A percentile compares a stretch with the other conserved stretches of the same genome.
These are phyloP conservation scores for Sporothrix luriei DNA, from an alignment of 2,329 filamentous ascomycete species.

Conservation along the genomic window DNA sequence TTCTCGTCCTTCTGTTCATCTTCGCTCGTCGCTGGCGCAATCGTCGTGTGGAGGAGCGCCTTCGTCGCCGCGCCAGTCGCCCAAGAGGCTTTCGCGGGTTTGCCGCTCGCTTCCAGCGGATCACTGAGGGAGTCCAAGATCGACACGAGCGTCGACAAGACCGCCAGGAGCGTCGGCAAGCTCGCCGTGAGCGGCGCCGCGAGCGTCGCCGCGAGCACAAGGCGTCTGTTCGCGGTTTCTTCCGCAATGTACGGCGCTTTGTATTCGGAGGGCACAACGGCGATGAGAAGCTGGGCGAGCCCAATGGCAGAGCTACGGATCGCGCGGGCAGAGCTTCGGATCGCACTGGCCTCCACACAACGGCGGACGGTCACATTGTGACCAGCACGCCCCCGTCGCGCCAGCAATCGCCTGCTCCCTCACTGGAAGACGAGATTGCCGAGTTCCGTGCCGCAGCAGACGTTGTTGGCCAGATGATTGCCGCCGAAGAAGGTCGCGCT, in stretches of 20 bases:
- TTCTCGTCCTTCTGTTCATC: slow-evolving; percentile 38
- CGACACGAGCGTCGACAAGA: slow-evolving; percentile 37
- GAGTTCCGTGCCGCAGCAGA: slow-evolving; percentile 52
- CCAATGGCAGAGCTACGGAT: background rate
- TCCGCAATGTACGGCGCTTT: slow-evolving; percentile 37
- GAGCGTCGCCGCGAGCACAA: slow-evolving; percentile 34
- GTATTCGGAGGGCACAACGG: slow-evolving; percentile 37
- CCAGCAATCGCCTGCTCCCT: slow-evolving; percentile 37
- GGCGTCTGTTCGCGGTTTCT: slow-evolving; percentile 41
- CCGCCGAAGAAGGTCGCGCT: slow-evolving; percentile 47
- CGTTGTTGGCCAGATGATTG: slow-evolving; percentile 51
- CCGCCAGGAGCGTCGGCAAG: slow-evolving; percentile 37
- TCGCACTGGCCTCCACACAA: background rate
- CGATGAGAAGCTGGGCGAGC: slow-evolving; percentile 43
- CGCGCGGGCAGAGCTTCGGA: background rate
- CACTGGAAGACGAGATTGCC: slow-evolving; percentile 55
- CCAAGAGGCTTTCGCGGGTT: slow-evolving; percentile 17
- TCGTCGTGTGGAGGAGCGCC: slow-evolving; percentile 33
- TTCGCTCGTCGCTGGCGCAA: slow-evolving; percentile 39
- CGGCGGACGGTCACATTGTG: slow-evolving; percentile 30
- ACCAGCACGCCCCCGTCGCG: slow-evolving; percentile 25
- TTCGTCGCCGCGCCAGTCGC: slow-evolving; percentile 26
- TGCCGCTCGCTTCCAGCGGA: slow-evolving; percentile 23
- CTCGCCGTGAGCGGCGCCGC: slow-evolving; percentile 39
- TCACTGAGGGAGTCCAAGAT: slow-evolving; percentile 33